A percentile compares a stretch with the other conserved stretches of the same genome.
Conservation (phyloP, 352 stramenopile genomes). For the Phytophthora nicotianae region DNA sequence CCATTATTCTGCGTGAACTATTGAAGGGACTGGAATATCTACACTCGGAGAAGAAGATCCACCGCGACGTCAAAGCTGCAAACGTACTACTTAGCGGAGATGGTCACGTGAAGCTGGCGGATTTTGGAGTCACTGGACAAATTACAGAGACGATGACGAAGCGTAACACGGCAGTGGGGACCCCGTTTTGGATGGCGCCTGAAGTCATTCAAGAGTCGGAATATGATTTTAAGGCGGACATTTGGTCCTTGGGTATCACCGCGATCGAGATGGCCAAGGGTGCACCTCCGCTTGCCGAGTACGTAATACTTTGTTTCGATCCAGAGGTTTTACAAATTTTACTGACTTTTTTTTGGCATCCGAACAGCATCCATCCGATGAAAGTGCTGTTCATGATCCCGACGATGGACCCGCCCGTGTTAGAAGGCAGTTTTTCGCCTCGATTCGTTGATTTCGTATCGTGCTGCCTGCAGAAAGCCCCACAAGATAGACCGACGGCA, state of each 20-base stretch:
- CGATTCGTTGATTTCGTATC: slow-evolving; percentile 91
- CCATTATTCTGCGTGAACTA: slow-evolving; percentile 82
- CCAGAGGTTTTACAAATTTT: not conserved
- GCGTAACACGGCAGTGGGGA: slow-evolving; percentile 97
- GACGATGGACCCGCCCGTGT: slow-evolving; percentile 88
- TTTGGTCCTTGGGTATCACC: slow-evolving; percentile 99
- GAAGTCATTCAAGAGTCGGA: slow-evolving; percentile 83
- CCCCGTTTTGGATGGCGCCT: slow-evolving; percentile 98
- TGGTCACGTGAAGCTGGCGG: slow-evolving; percentile 79
- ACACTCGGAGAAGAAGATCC: slow-evolving; percentile 86
- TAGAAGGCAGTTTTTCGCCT: slow-evolving; percentile 80
- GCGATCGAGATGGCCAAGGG: slow-evolving; percentile 98
- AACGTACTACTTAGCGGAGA: slow-evolving; percentile 85
- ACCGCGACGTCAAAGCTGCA: slow-evolving; percentile 84
- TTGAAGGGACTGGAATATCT: slow-evolving; percentile 82
- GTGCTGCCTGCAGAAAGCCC: slow-evolving; percentile 88
- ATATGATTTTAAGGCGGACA: slow-evolving; percentile 98
- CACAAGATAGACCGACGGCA: slow-evolving; percentile 83
- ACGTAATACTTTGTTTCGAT: slow-evolving; percentile 22
- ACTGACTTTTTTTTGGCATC: slow-evolving; percentile 4
- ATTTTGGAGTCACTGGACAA: slow-evolving; percentile 92
- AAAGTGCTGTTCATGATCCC: slow-evolving; percentile 99
- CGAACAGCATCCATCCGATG: slow-evolving; percentile 96
- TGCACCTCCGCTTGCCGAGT: slow-evolving; percentile 92
- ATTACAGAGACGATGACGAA: slow-evolving; percentile 98